Evolutionary conservation across 192 early-diverging fungal species (phyloP), one percentile per base, ranked within the genome.

Genomic region (Dissophora globulifera): DNA sequence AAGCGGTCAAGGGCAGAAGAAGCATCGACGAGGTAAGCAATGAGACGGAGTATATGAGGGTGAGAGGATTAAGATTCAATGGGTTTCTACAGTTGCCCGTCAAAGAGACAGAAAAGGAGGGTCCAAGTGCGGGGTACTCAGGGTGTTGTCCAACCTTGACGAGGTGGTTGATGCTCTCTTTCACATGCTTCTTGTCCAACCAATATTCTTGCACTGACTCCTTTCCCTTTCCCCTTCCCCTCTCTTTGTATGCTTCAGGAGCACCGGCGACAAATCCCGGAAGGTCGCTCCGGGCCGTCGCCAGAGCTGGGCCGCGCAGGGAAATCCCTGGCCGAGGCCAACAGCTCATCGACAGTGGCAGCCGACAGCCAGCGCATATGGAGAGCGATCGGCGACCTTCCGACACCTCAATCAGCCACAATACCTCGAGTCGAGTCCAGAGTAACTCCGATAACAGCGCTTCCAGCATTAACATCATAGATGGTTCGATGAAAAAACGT

Each of bases 191-290:
- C 13, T 38, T 38, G 35, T 25, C 20, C n/a, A 1, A 23, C 25
- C 3, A 5, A 53, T 8, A 27, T n/a, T 11, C 20, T 23, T 23
- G 20, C 13, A 20, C 47, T 49, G 25, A 49, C 25, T n/a, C 20
- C 47, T 30, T 51, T 51, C 27, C 16, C 26, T 41, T 17, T 35
- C 4, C 8, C 19, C 16, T 10, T n/a, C 12, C 17, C 43, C 9
- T 9, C 17, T n/a, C 1, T 0, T 60, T 57, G 67, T 56, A 57
- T 53, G 46, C 15, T 25, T 32, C 38, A 33, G 57, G 50, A 60
- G 42, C 19, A 20, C 16, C 41, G 23, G 45, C 30, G 65, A 46
- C 57, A 51, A 35, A 53, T 20, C 50, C 43, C 67, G 67, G 67
- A 60, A 69, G 60, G 45, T 59, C 60, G 31, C 53, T 69, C 6